phyloP scores from a whole-genome alignment of 1,284 basidiomycete genomes.

The Mrakiaceae sp. region DNA sequence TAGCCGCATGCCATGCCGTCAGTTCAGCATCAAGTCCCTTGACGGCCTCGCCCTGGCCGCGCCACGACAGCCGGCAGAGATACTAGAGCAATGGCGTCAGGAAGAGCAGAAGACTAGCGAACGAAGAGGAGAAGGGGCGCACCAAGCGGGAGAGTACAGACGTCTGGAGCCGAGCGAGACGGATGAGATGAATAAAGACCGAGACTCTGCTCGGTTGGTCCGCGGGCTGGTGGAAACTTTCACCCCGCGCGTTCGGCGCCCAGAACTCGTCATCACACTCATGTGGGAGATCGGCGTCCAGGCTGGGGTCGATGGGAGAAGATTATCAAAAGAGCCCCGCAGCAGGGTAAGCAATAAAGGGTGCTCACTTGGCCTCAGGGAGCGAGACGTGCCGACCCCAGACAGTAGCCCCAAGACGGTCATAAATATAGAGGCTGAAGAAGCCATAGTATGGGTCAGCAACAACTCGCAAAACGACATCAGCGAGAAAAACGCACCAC shows the following conservation, averaged over 20 bases:
- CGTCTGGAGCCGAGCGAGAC: conserved; percentile 8
- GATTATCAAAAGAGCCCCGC: too few species aligned
- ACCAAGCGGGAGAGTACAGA: conserved; percentile 3
- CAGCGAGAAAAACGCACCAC: not conserved
- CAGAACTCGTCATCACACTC: conserved; percentile 18
- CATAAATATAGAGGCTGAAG: not conserved
- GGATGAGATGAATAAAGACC: conserved; percentile 8
- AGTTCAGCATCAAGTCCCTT: too few species aligned
- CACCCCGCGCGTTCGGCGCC: not conserved
- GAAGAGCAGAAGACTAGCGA: not conserved
- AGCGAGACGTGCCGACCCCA: conserved; percentile 10
- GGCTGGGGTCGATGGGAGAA: not conserved
- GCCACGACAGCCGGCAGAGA: not conserved
- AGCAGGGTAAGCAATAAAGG: not conserved
- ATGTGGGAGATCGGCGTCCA: conserved; percentile 11
- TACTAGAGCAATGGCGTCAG: not conserved
- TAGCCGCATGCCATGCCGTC: too few species aligned
- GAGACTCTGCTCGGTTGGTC: conserved; percentile 2
- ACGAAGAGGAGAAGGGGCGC: not conserved
- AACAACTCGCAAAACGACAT: too few species aligned
- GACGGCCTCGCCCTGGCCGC: conserved; percentile 2
- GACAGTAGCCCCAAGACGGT: conserved; percentile 6
- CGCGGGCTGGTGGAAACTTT: not conserved
- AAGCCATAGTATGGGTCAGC: too few species aligned
- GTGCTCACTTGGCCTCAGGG: conserved; percentile 12